Base-by-base conservation (phyloP, 2,329 filamentous ascomycete species). In the Tolypocladium capitatum region DNA sequence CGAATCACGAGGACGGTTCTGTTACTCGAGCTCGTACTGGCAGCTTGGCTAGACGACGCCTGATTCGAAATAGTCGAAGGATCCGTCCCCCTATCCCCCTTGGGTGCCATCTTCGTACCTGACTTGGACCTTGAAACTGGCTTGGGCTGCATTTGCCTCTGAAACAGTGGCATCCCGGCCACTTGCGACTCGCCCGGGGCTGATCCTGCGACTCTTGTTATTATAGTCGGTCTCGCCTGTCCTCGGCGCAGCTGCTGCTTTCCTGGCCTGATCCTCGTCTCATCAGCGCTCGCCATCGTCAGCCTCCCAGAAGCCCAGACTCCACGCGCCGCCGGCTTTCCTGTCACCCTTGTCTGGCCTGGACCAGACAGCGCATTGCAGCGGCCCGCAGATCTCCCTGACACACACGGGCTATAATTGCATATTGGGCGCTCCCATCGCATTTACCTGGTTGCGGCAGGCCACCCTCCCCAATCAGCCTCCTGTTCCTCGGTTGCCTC, bases 351-450 rank as follows among this genome's bases (percentile, higher is more conserved):
- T 42, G 38, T 28, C 24, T 28, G 38, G 38, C 24, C 16, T 30
- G 38, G 24, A 28, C 38, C 24, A 24, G 38, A 42, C 38, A 33
- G 30, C 42, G 42, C 42, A 45, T 24, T 34, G 43, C 43, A 20
- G 43, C 43, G 43, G 43, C 31, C 43, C 43, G 43, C 43, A 45
- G 31, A 45, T 45, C 43, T 45, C 14, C 38, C 43, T 45, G 43
- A 35, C 43, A 45, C 34, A 45, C 43, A 34, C 43, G 11, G 20
- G 30, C 43, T 45, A 24, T 35, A 33, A 21, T 35, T 34, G 27
- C 43, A 35, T 44, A 44, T 27, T 45, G 43, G 16, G 9, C 43
- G 43, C 28, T n/a, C 30, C 43, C 43, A 34, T 45, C 31, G 28
- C 28, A 24, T n/a, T n/a, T n/a, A 18, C 21, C 33, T 33, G 30